Conservation (phyloP, 495 filamentous ascomycete genomes). For the Aspergillus biplanus region DNA sequence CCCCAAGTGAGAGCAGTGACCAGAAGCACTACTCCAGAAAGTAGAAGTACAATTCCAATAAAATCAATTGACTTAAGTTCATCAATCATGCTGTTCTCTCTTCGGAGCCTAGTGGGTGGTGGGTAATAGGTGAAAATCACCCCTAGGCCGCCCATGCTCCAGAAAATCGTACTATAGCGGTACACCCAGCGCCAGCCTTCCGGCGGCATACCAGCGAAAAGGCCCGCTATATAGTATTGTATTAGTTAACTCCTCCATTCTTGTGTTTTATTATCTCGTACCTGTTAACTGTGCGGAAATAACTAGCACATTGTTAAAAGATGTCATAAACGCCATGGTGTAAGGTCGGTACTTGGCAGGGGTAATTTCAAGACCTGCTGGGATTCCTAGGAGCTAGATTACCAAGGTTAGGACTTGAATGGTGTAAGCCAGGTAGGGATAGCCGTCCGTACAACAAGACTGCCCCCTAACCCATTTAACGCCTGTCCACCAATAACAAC, state of each 20-base stretch:
- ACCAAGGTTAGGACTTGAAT: background rate
- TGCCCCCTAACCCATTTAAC: background rate
- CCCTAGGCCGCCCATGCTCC: background rate
- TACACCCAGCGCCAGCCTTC: conserved; percentile 3
- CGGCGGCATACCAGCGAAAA: background rate
- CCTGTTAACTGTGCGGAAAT: background rate
- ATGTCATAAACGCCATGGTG: background rate
- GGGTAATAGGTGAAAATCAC: background rate
- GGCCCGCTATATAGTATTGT: background rate
- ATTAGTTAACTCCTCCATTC: background rate
- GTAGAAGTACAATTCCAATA: background rate
- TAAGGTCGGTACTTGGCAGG: conserved; percentile 2
- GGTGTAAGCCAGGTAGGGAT: background rate
- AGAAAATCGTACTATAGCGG: background rate
- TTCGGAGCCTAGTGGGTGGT: background rate
- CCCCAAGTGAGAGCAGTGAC: conserved; percentile 1
- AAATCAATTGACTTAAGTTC: conserved; percentile 1
- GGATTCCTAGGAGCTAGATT: conserved; percentile 1
- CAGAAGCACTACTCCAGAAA: background rate
- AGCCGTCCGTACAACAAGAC: background rate
- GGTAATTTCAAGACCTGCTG: conserved; percentile 1
- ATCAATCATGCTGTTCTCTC: background rate
- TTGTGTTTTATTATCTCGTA: background rate
- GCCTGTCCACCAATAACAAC: conserved; percentile 3
- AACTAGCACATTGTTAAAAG: conserved; percentile 5